Conservation (phyloP, 192 early-diverging fungal species). For the Dissophora ornata region DNA sequence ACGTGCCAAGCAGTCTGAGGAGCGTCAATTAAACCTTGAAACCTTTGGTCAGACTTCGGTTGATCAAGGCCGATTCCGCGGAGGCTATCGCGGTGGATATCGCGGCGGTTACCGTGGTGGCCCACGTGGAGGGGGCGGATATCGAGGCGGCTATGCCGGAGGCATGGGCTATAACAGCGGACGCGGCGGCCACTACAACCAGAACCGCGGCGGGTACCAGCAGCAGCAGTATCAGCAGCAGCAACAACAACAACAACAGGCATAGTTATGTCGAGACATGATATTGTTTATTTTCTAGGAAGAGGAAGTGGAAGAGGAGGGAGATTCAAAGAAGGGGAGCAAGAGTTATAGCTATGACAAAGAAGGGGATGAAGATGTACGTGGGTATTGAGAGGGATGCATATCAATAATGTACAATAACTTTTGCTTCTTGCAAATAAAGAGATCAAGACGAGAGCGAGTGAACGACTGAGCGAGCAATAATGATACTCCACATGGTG, state of each 20-base stretch:
- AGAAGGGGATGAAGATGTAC: no score
- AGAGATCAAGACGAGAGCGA: no score
- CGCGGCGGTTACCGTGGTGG: slow-evolving; percentile 61
- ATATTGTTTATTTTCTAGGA: no score
- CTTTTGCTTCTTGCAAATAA: no score
- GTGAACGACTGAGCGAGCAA: neutral
- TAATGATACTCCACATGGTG: no score
- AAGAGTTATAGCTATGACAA: neutral
- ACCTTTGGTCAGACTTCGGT: slow-evolving; percentile 94
- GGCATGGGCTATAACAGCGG: slow-evolving; percentile 43
- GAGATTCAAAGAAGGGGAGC: neutral
- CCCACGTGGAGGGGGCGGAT: slow-evolving; percentile 57
- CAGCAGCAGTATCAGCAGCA: slow-evolving; percentile 29
- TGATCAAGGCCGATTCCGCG: slow-evolving; percentile 73
- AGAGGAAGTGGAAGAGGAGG: neutral
- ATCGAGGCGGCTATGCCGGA: slow-evolving; percentile 60
- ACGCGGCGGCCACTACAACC: slow-evolving; percentile 52
- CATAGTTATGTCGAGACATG: no score
- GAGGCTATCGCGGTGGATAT: slow-evolving; percentile 66
- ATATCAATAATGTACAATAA: no score
- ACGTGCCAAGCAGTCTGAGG: slow-evolving; percentile 83
- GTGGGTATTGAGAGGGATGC: no score
- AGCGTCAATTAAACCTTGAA: slow-evolving; percentile 92
- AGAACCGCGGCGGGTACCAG: slow-evolving; percentile 28
- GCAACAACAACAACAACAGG: slow-evolving; percentile 45